Percentiles rank a stretch among this genome's conserved stretches.
These are phyloP conservation scores for Kernera saxatilis DNA, from an alignment of 345 rosid species.

Conservation along the genomic window DNA sequence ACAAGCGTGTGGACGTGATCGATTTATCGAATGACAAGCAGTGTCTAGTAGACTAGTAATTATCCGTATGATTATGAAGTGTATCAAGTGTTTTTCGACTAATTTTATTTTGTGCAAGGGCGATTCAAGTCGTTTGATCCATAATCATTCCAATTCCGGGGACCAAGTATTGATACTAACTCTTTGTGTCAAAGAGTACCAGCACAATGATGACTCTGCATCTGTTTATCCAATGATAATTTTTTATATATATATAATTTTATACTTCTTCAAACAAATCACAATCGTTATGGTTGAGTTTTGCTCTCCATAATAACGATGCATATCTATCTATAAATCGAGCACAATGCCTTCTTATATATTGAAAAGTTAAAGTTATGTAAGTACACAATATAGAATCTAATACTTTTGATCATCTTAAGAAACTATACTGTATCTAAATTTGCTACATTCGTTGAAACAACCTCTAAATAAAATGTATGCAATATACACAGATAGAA, in stretches of 20 bases:
- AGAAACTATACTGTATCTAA: neutral
- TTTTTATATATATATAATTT: neutral
- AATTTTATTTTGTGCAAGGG: neutral
- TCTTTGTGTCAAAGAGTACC: neutral
- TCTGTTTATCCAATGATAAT: neutral
- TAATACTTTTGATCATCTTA: neutral
- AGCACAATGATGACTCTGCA: conserved; percentile 2
- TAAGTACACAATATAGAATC: neutral
- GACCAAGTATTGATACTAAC: conserved; percentile 8
- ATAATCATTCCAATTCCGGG: neutral
- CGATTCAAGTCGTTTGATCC: conserved; percentile 1
- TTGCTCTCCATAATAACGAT: neutral
- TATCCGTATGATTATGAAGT: no score
- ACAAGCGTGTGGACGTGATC: neutral
- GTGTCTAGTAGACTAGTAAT: no score
- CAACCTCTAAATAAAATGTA: neutral
- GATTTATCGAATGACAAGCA: neutral
- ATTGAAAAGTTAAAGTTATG: neutral
- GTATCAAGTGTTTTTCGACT: neutral
- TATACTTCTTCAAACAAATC: neutral
- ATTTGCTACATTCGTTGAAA: neutral
- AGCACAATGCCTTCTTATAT: neutral
- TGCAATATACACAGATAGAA: neutral
- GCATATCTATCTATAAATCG: neutral
- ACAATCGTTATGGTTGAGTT: conserved; percentile 5